Evolutionary conservation across 805 yeast genomes (phyloP).

Genomic region (Candida xiaguanensis): DNA sequence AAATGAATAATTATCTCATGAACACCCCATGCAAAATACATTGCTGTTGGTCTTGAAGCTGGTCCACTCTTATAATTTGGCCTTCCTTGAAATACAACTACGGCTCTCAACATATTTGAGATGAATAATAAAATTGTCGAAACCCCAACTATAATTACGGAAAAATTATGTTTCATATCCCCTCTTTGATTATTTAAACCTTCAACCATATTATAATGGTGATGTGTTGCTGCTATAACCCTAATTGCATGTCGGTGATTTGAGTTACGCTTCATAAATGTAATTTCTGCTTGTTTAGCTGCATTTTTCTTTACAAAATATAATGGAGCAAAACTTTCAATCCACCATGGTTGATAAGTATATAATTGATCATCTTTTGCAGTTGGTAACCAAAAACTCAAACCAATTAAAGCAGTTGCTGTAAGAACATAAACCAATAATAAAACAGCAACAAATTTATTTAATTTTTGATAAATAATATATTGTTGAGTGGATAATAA

Average conservation of each 20-base stretch:
- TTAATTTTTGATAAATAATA: conserved; percentile 49
- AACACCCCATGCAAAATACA: conserved; percentile 67
- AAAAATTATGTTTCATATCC: conserved; percentile 46
- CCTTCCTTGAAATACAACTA: conserved; percentile 38
- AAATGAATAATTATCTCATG: conserved; percentile 55
- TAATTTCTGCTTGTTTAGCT: conserved; percentile 41
- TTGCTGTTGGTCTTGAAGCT: conserved; percentile 48
- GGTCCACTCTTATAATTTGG: conserved; percentile 12
- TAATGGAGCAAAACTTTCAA: conserved; percentile 53
- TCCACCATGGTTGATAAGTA: conserved; percentile 78
- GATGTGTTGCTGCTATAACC: conserved; percentile 58
- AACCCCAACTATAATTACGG: conserved; percentile 42
- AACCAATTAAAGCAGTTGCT: conserved; percentile 45
- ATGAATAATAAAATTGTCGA: conserved; percentile 49
- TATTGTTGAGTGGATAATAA: conserved; percentile 36
- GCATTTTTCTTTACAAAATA: conserved; percentile 59
- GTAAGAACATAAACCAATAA: conserved; percentile 46
- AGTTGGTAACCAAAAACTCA: conserved; percentile 56
- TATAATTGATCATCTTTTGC: conserved; percentile 44
- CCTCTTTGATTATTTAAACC: conserved; percentile 37
- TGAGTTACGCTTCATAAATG: conserved; percentile 46
- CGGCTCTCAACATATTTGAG: conserved; percentile 49
- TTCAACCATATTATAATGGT: conserved; percentile 30
- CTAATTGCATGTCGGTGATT: conserved; percentile 49
- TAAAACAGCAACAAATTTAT: conserved; percentile 21